These are phyloP conservation scores for Phaeosphaeriaceae sp. DNA, from an alignment of 2,329 filamentous ascomycete species.

Conservation along the genomic window DNA sequence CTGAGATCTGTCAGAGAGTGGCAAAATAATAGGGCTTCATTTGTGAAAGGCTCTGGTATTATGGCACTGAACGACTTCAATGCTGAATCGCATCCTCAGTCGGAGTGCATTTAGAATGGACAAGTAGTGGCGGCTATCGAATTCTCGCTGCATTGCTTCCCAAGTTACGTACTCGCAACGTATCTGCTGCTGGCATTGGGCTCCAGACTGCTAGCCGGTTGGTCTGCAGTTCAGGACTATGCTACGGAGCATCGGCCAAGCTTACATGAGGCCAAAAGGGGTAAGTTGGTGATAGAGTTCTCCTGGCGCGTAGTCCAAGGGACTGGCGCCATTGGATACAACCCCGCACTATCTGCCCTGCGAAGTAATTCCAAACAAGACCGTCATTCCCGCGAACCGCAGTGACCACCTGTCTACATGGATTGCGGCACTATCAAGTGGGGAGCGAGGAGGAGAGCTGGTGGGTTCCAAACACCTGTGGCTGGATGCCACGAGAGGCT, in stretches of 20 bases:
- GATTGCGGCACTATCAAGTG: conserved; percentile 38
- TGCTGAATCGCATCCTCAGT: background rate
- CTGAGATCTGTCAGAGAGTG: background rate
- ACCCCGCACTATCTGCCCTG: conserved; percentile 44
- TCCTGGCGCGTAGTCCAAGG: conserved; percentile 28
- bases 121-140: conserved; percentile 12
- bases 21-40: background rate
- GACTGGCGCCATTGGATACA: conserved; percentile 40
- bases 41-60: background rate
- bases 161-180: conserved; percentile 28
- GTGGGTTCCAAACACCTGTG: conserved; percentile 26
- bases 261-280: conserved; percentile 17
- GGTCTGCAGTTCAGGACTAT: conserved; percentile 17
- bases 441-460: conserved; percentile 41
- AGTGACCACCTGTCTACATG: conserved; percentile 28
- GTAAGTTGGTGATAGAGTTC: conserved; percentile 19
- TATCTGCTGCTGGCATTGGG: conserved; percentile 18
- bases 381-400: conserved; percentile 33
- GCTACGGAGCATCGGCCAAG: conserved; percentile 21
- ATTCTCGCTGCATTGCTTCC: conserved; percentile 3
- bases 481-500: conserved; percentile 21
- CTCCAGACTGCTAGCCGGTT: conserved; percentile 10
- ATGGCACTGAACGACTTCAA: background rate
- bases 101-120: conserved; percentile 20
- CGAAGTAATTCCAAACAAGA: conserved; percentile 43